phyloP scores from a whole-genome alignment of 2,329 filamentous ascomycete genomes.

The Fusarium pseudograminearum region DNA sequence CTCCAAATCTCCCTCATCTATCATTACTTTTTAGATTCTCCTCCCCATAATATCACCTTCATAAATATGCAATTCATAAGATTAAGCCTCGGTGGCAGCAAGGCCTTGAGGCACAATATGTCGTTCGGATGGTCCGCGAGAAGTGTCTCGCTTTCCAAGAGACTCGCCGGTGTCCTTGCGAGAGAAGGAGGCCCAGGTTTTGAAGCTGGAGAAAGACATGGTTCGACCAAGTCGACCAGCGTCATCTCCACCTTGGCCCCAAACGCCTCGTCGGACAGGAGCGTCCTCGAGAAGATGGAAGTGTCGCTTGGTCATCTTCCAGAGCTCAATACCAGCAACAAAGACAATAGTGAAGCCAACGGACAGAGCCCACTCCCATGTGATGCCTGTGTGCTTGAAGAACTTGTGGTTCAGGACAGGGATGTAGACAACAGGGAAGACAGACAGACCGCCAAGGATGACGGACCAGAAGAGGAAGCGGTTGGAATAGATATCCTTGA shows the following conservation, averaged over 20 bases:
- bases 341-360: slow-evolving; percentile 73
- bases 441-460: slow-evolving; percentile 68
- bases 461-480: slow-evolving; percentile 78
- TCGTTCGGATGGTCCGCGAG: slow-evolving; percentile 37
- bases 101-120: slow-evolving; percentile 46
- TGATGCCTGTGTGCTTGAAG: slow-evolving; percentile 78
- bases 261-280: slow-evolving; percentile 62
- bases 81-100: slow-evolving; percentile 45
- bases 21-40: slow-evolving; percentile 7
- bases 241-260: slow-evolving; percentile 65
- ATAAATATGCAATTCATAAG: slow-evolving; percentile 10
- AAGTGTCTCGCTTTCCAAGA: slow-evolving; percentile 44
- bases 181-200: slow-evolving; percentile 59
- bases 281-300: slow-evolving; percentile 65
- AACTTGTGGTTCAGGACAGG: slow-evolving; percentile 76
- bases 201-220: slow-evolving; percentile 65
- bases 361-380: slow-evolving; percentile 81
- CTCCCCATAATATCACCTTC: neutral
- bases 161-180: slow-evolving; percentile 58
- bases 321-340: slow-evolving; percentile 75
- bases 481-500: slow-evolving; percentile 76
- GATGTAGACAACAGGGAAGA: slow-evolving; percentile 78
- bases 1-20: neutral
- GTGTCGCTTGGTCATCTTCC: slow-evolving; percentile 76
- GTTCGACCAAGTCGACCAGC: slow-evolving; percentile 61